Conservation (phyloP, 2,329 filamentous ascomycete genomes). For the Colletotrichum theobromicola region DNA sequence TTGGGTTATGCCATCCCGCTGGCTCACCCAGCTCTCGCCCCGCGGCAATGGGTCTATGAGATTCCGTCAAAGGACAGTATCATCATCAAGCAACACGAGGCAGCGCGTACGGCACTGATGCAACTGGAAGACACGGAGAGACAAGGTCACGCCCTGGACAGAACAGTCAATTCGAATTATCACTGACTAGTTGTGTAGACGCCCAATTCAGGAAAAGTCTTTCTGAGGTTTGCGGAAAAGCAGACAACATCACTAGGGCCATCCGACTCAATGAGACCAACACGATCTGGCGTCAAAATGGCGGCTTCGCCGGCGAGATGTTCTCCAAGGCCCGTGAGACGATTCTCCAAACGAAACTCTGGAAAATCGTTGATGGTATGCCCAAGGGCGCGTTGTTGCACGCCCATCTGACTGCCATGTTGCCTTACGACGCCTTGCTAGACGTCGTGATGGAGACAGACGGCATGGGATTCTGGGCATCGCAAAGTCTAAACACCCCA, state of each 20-base stretch:
- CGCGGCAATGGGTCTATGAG: not conserved
- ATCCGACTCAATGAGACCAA: not conserved
- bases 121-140: not conserved
- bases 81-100: not conserved
- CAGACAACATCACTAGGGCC: not conserved
- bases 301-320: conserved; percentile 84
- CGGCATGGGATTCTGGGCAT: conserved; percentile 75
- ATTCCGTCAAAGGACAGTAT: not conserved
- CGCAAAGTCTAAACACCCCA: conserved; percentile 59
- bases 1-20: not conserved
- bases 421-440: conserved; percentile 83
- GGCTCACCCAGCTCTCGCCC: not conserved
- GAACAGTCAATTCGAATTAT: not conserved
- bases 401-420: conserved; percentile 90
- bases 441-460: conserved; percentile 72
- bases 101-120: not conserved
- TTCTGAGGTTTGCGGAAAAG: not conserved
- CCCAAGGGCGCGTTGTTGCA: conserved; percentile 89
- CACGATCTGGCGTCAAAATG: not conserved
- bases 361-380: conserved; percentile 84
- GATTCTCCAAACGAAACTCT: conserved; percentile 85
- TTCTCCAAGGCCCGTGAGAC: conserved; percentile 84
- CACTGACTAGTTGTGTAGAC: not conserved
- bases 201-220: not conserved
- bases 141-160: not conserved